Conservation (phyloP, 2,329 filamentous ascomycete genomes). For the Thielaviopsis populi region DNA sequence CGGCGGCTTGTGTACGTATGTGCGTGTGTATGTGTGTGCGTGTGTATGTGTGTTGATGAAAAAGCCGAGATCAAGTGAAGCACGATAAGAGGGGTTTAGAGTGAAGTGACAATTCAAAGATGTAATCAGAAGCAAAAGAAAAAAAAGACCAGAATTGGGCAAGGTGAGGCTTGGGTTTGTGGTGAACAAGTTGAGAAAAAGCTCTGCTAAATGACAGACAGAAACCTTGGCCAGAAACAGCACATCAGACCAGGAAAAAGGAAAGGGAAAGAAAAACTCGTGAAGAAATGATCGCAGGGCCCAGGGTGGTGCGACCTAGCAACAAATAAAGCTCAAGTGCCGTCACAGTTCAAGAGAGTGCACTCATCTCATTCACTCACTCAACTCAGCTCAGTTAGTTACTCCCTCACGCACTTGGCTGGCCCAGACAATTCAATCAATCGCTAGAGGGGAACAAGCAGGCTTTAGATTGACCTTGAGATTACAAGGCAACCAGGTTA, state of each 20-base stretch:
- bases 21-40: not conserved
- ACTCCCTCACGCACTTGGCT: not conserved
- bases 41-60: not conserved
- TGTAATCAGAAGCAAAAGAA: not conserved
- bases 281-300: conserved; percentile 1
- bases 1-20: not conserved
- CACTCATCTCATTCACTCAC: not conserved
- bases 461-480: conserved; percentile 1
- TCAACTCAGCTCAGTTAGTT: no score
- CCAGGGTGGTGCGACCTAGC: not conserved
- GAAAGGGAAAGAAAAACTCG: not conserved
- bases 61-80: not conserved
- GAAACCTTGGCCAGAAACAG: not conserved
- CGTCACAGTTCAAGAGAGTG: not conserved
- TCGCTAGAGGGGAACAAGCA: not conserved
- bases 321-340: conserved; percentile 2
- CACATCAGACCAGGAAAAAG: not conserved
- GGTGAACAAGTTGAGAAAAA: no score
- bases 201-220: not conserved
- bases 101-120: not conserved
- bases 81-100: not conserved
- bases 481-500: not conserved
- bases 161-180: no score
- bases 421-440: not conserved
- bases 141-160: not conserved